Evolutionary conservation across 345 rosid genomes (phyloP), one percentile per base, ranked within the genome.

Genomic region (Arabis hirsuta): DNA sequence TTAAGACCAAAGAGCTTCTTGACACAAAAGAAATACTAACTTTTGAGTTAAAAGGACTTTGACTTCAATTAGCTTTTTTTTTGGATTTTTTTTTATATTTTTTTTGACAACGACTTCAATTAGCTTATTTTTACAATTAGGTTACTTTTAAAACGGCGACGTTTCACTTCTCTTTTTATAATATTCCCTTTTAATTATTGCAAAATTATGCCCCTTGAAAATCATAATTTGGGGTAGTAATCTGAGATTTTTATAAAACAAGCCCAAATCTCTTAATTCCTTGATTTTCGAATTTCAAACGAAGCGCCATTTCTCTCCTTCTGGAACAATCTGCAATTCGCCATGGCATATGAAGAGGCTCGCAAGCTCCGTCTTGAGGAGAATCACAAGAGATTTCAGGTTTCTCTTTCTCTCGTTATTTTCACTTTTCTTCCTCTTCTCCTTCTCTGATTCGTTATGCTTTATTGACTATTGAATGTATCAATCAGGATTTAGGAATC

Each of bases 21-120:
- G 96, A 83, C 19, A 86, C 81, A 54, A 91, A 84, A 36, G 86
- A 82, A 71, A 78, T 61, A 55, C 73, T 78, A 70, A 71, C 16
- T 16, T 29, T 29, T 29, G 32, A 29, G 1, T 0, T 29, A 4
- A 29, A 5, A 5, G 1, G 1, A 5, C 0, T 29, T 29, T 29
- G 32, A 29, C 4, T 29, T 29, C 5, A 29, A 29, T 22, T 22
- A 22, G 24, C 16, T 16, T 16, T 16, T 16, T 16, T 16, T 16
- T 16, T 16, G 16, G 16, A n/a, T n/a, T 16, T 16, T 16, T 16
- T 16, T 16, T 16, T 16, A 16, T 16, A 16, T 16, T 16, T 16
- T 16, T 16, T 16, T 16, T 16, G 16, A 16, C 16, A 16, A 16
- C 16, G 16, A 16, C 16, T 16, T 16, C 16, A 16, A 16, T 16